phyloP scores from a whole-genome alignment of 805 yeast species.

The Candida takata region DNA sequence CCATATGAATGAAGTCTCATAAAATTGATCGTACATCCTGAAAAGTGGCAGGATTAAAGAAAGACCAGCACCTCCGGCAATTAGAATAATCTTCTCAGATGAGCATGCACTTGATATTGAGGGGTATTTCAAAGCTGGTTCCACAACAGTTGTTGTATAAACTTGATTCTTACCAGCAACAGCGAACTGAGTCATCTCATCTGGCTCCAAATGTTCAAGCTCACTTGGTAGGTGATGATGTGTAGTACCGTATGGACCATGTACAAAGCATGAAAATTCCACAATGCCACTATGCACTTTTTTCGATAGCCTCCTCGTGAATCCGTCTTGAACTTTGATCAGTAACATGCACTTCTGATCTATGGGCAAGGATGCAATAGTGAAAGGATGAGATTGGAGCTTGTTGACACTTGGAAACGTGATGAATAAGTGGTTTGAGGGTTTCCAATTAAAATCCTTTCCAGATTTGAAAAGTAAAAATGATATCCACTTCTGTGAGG shows the following conservation, averaged over 20 bases:
- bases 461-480: slow-evolving; percentile 6
- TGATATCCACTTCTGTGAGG: not conserved
- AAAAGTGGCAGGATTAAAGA: slow-evolving; percentile 14
- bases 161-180: no score
- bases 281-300: slow-evolving; percentile 1
- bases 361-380: slow-evolving; percentile 17
- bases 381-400: slow-evolving; percentile 24
- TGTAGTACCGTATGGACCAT: slow-evolving; percentile 24
- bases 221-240: slow-evolving; percentile 11
- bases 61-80: slow-evolving; percentile 19
- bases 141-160: not conserved
- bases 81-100: slow-evolving; percentile 11
- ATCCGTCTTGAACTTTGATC: slow-evolving; percentile 19
- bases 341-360: slow-evolving; percentile 9
- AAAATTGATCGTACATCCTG: slow-evolving; percentile 4
- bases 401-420: slow-evolving; percentile 16
- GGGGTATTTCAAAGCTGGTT: not conserved
- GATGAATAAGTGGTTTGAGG: slow-evolving; percentile 21
- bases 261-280: slow-evolving; percentile 16
- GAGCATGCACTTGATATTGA: not conserved
- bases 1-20: slow-evolving; percentile 20
- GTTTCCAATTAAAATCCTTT: slow-evolving; percentile 13
- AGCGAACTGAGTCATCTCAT: not conserved
- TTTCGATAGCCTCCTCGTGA: slow-evolving; percentile 17
- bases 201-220: not conserved